phyloP scores from a whole-genome alignment of 805 yeast species.

The Sugiyamaella qingdaonensis region DNA sequence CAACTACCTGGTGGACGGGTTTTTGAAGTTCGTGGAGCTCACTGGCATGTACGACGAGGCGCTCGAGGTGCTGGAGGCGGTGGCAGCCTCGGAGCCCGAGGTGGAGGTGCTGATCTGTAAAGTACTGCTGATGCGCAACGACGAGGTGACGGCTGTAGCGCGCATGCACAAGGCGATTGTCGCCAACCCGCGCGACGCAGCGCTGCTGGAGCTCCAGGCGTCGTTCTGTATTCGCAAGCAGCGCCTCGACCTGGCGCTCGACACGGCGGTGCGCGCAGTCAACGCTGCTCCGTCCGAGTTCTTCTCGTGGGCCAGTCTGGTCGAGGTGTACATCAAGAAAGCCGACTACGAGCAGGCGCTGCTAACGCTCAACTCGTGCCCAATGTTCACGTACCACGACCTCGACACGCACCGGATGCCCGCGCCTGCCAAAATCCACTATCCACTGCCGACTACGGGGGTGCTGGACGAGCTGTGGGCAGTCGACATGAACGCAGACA shows the following conservation, averaged over 20 bases:
- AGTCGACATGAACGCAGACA: constrained; percentile 28
- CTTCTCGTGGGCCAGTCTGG: constrained; percentile 63
- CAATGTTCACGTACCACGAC: constrained; percentile 52
- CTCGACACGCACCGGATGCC: constrained; percentile 46
- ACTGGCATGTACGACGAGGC: constrained; percentile 65
- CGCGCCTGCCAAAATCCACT: constrained; percentile 40
- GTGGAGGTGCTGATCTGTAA: constrained; percentile 47
- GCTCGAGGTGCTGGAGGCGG: constrained; percentile 50
- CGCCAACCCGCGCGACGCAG: constrained; percentile 50
- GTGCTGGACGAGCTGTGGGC: constrained; percentile 48
- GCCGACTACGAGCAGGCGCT: constrained; percentile 59
- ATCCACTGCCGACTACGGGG: constrained; percentile 55
- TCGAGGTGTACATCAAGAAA: constrained; percentile 53
- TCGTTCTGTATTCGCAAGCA: constrained; percentile 54
- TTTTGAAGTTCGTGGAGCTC: constrained; percentile 56
- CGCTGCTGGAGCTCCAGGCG: constrained; percentile 58
- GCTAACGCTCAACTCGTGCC: constrained; percentile 66
- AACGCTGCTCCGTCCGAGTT: constrained; percentile 73
- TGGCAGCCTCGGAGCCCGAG: constrained; percentile 50
- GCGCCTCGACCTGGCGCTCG: constrained; percentile 52
- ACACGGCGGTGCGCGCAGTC: constrained; percentile 57
- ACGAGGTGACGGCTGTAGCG: constrained; percentile 47
- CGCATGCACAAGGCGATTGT: constrained; percentile 40
- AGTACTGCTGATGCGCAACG: constrained; percentile 39
- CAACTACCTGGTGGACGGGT: constrained; percentile 74